Base-by-base conservation (phyloP, 345 rosid genomes). In the Nephelium lappaceum region DNA sequence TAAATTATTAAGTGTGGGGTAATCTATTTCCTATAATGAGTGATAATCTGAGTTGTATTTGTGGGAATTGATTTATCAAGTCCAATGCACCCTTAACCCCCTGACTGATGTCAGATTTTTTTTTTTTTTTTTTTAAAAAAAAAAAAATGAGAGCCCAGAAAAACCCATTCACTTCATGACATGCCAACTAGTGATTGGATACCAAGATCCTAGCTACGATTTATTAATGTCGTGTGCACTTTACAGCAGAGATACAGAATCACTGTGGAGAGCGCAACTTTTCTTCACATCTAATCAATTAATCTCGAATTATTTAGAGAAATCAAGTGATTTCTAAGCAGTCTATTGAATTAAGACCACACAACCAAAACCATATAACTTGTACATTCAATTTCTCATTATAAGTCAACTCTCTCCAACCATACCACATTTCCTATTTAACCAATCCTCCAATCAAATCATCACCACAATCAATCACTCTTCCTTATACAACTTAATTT, bases 341-440 rank as follows among this genome's bases (percentile, higher is more conserved):
- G 41, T 49, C 47, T 43, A 25, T 18, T 76, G 85, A 79, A 82
- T 74, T 16, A 62, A 60, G 78, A 82, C 80, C 65, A 47, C 73
- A 64, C 47, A 43, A 0, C 23, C 6, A 75, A 82, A 74, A 69
- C 53, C 2, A 53, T 60, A 79, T 57, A 25, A 67, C 80, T 71
- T 79, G 72, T 16, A 61, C 41, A 75, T 41, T 71, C 53, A 72
- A 49, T 76, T 76, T 69, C 77, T 31, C n/a, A 16, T 60, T 8
- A 58, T 60, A 21, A 19, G 82, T 83, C 85, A 79, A 76, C 75
- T 49, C 58, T 63, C 53, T 3, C 24, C 49, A 41, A 14, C 15
- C 27, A 27, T 53, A n/a, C n/a, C 58, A 41, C 43, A 41, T 14
- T 5, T 11, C 6, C 73, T 57, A 76, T 58, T 76, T 76, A 76